Evolutionary conservation across 1,139 yeast genomes (phyloP), one percentile per base, ranked within the genome.

Genomic region (Pichia sp.): DNA sequence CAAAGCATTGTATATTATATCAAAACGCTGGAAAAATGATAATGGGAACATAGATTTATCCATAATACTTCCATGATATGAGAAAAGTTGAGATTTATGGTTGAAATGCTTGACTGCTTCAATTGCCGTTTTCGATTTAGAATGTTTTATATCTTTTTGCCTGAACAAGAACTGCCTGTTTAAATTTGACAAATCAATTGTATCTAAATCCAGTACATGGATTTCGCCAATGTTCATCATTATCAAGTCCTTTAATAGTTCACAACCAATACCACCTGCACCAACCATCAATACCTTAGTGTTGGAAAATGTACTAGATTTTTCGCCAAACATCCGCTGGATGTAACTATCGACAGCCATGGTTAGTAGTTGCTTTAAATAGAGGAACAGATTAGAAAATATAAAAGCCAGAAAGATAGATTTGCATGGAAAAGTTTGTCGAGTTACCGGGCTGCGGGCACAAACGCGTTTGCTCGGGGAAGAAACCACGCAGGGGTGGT

Each of bases 261-360:
- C 99, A 63, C 97, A 94, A 4, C 99, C 99, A 52, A 94, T 90
- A n/a, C 99, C 99, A 31, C 99, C 99, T 1, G 98, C 97, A 4
- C 99, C 98, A 0, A 94, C 96, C 68, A 94, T 71, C 40, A 94
- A 68, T 27, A 92, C 88, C 50, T 73, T 80, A n/a, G 84, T 58
- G 26, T 59, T 35, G 29, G 68, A 65, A 29, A 57, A 51, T 36
- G 64, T 52, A 0, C 50, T 43, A 48, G 61, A 64, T 16, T 65
- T 53, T 7, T 64, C 67, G 2, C 81, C 81, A 40, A 76, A 66
- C 8, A 76, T 66, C 47, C 64, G 64, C 49, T 56, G 64, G 44
- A 75, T 61, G 49, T 72, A 70, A 3, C 72, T 66, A 52, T 75
- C 75, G 51, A 49, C 46, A 1, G 52, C 45, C 56, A 52, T 54